Evolutionary conservation across 768 basidiomycete genomes (phyloP), one percentile per base, ranked within the genome.

Genomic region (Lenzites betulinus): DNA sequence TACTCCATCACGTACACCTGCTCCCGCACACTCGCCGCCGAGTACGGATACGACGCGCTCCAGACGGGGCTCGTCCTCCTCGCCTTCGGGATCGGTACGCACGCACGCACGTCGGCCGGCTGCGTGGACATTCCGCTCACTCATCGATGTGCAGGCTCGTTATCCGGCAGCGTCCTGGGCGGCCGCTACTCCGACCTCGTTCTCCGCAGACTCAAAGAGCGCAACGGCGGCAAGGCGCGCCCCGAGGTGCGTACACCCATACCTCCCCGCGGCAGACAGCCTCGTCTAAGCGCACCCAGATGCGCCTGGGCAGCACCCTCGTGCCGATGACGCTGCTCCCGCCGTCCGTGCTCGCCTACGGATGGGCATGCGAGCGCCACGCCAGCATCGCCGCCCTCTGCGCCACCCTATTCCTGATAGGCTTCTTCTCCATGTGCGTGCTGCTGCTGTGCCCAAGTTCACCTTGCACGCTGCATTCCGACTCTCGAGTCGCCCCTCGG

Each of bases 61-160:
- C 77, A 84, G 44, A 84, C 90, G 48, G 94, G 94, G 3, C 71
- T 94, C 28, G 84, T 92, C 12, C 81, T 94, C 4, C 81, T 97
- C 7, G 74, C 88, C 0, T 90, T 86, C 65, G 93, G 93, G 43
- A 62, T 82, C 18, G 89, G 90, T 86, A 15, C 18, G 7, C 20
- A 11, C 11, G 2, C n/a, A n/a, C n/a, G n/a, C n/a, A n/a, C n/a
- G n/a, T n/a, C n/a, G n/a, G n/a, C n/a, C n/a, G n/a, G n/a, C 6
- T 48, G 30, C 7, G 30, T 16, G 18, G 30, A 20, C 13, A 3
- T 20, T 2, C 26, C 13, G 7, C 22, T 41, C 9, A 51, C 20
- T 16, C 30, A 26, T 3, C 18, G 13, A 3, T 46, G 38, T 23
- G 25, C 39, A 74, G 86, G 86, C 7, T 79, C 76, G 58, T 74